Base-by-base conservation (phyloP, 1,284 basidiomycete genomes). In the Butyriboletus appendiculatus region DNA sequence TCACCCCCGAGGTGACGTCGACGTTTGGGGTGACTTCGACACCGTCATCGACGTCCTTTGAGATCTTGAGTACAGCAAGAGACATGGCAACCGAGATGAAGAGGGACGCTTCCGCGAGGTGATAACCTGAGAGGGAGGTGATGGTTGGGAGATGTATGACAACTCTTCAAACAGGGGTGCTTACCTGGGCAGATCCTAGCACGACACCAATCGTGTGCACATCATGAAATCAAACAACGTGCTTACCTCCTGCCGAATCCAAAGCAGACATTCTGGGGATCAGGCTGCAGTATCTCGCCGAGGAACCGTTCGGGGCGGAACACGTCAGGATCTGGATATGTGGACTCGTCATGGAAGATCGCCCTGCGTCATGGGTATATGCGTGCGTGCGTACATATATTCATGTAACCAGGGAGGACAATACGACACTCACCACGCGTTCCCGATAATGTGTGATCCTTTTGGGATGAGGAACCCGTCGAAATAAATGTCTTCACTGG, bases 401-500 rank as follows among this genome's bases (percentile, higher is more conserved):
- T 18, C 5, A 24, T 2, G 8, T 16, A 26, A 37, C 3, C n/a
- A 40, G 1, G 11, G 14, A 6, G 2, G 20, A 2, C 2, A 1
- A 4, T 9, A 18, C 22, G 2, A 39, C n/a, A 48, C 59, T 46
- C 16, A 67, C 65, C 62, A 65, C 3, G 51, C 12, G 24, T 67
- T 70, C 37, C 59, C 47, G 7, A 72, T 39, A 5, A 73, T 58
- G 5, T 47, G 24, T 1, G 69, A 62, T 20, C 72, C 75, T 56
- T 77, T 76, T 0, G 76, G 77, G 18, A 80, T 73, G 10, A 72
- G 50, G 53, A 70, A 72, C 9, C 72, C 73, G 3, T 64, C 39
- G 18, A 59, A 60, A 30, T 70, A 57, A 16, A 75, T 69, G 26
- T 80, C 75, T 53, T 76, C 68, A 16, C 59, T 63, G 1, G 73